A percentile compares a stretch with the other conserved stretches of the same genome.
Evolutionary conservation across 2,329 filamentous ascomycete species (phyloP).

Genomic region (Colletotrichum eremochloae): DNA sequence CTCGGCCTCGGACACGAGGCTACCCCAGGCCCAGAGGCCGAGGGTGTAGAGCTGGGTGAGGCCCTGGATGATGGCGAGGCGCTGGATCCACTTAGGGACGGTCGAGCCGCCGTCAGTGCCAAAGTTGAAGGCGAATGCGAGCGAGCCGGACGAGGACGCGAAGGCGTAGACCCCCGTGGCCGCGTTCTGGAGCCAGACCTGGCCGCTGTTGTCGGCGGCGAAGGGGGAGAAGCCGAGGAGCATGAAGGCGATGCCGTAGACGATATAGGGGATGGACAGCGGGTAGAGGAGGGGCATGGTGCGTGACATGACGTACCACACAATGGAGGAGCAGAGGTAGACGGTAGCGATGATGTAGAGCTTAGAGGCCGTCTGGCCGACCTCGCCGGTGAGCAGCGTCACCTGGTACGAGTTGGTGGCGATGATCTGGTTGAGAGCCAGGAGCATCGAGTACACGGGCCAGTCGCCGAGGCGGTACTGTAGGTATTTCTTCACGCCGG

Average conservation of each 20-base stretch:
- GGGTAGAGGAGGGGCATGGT: conserved; percentile 67
- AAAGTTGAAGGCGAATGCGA: conserved; percentile 78
- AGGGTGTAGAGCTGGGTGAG: conserved; percentile 76
- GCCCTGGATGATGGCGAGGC: conserved; percentile 75
- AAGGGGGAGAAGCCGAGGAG: conserved; percentile 72
- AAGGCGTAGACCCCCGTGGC: conserved; percentile 73
- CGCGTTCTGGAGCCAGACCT: conserved; percentile 67
- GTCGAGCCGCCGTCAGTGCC: conserved; percentile 73
- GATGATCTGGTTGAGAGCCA: conserved; percentile 73
- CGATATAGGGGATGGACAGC: conserved; percentile 70
- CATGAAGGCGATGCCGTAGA: conserved; percentile 74
- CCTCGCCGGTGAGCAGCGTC: conserved; percentile 74
- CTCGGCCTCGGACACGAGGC: conserved; percentile 37
- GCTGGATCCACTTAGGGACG: conserved; percentile 74
- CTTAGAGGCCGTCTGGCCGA: conserved; percentile 69
- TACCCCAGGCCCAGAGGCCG: conserved; percentile 77
- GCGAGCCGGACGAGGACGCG: conserved; percentile 72
- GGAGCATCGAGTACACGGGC: conserved; percentile 73
- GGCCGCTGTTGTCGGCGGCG: conserved; percentile 52
- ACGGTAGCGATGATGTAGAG: conserved; percentile 72
- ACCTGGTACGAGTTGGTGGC: conserved; percentile 78
- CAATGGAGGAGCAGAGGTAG: conserved; percentile 68
- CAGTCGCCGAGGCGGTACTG: conserved; percentile 71
- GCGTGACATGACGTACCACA: conserved; percentile 75
- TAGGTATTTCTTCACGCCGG: conserved; percentile 65